These are phyloP conservation scores for Rhodotorula babjevae DNA, from an alignment of 768 basidiomycete genomes.

Conservation along the genomic window DNA sequence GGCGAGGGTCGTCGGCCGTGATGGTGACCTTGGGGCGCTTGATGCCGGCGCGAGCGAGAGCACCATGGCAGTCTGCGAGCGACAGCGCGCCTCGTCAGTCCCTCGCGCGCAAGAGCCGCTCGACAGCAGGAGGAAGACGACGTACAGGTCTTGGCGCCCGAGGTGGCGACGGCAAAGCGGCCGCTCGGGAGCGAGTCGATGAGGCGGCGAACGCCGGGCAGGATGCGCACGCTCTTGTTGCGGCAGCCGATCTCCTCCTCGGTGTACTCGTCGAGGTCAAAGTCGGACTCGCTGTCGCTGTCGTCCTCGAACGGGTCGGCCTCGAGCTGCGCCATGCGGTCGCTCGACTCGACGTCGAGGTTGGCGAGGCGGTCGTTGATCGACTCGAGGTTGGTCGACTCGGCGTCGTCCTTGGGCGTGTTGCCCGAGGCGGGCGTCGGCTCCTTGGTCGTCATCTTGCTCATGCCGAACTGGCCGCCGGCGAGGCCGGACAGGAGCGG, in stretches of 20 bases:
- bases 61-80: conserved; percentile 53
- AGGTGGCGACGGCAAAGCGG: conserved; percentile 68
- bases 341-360: conserved; percentile 2
- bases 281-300: conserved; percentile 55
- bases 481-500: conserved; percentile 34
- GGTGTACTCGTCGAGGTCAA: conserved; percentile 47
- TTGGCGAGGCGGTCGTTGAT: conserved; percentile 28
- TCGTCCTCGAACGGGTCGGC: conserved; percentile 42
- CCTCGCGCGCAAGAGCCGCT: neutral
- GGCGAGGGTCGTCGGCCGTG: conserved; percentile 69
- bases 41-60: conserved; percentile 67
- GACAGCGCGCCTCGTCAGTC: conserved; percentile 44
- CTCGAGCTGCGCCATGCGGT: conserved; percentile 38
- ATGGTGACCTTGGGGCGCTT: conserved; percentile 64
- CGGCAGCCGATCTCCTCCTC: conserved; percentile 40
- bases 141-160: conserved; percentile 66
- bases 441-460: conserved; percentile 19
- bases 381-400: conserved; percentile 31
- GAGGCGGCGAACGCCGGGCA: conserved; percentile 65
- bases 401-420: neutral
- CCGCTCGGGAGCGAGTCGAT: conserved; percentile 63
- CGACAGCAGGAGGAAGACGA: conserved; percentile 12
- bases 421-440: conserved; percentile 5
- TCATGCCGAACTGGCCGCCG: conserved; percentile 35
- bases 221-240: conserved; percentile 54